Evolutionary conservation across 1,284 basidiomycete species (phyloP), one percentile per base, ranked within the genome.

Genomic region (Athelia psychrophila): DNA sequence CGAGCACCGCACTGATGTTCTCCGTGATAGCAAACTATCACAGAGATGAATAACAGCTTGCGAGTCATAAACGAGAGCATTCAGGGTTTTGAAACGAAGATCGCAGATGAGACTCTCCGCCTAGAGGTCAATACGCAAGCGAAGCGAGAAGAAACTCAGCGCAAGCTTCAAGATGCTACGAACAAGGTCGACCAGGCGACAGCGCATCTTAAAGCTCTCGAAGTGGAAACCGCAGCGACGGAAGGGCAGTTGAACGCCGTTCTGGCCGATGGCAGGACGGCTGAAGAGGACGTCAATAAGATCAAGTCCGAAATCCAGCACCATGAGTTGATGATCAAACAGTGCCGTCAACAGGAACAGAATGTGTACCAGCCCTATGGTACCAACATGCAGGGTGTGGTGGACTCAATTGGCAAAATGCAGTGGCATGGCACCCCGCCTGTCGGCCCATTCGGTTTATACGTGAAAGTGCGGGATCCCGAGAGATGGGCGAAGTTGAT

Each of bases 361-460:
- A 83, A 85, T 59, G 74, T 70, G 44, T 71, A 84, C n/a, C 72
- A 78, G 13, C 74, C 79, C 2, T 92, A 84, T 56, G 90, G 89
- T 2, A 69, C 62, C 20, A 76, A 88, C 54, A 83, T 91, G 60
- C 73, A 86, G 47, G 62, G 63, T 0, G 76, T 93, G n/a, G 56
- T 87, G 19, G 72, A 75, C 4, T 72, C 67, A 36, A 89, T 97
- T 48, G 60, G 72, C n/a, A 60, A 59, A 9, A 70, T 72, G 56
- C 66, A 59, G 4, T 94, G 93, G 93, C 63, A 74, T 24, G 88
- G 87, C 9, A 77, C 86, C 33, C 70, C 64, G 16, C 95, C 96
- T 0, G 68, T 98, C 23, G 97, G 97, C 1, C 94, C 95, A 0
- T 73, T 98, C n/a, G 95, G 95, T 0, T 57, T 78, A 44, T 80